Conservation (phyloP, 2,329 filamentous ascomycete species). For the Hansfordia pulvinata region DNA sequence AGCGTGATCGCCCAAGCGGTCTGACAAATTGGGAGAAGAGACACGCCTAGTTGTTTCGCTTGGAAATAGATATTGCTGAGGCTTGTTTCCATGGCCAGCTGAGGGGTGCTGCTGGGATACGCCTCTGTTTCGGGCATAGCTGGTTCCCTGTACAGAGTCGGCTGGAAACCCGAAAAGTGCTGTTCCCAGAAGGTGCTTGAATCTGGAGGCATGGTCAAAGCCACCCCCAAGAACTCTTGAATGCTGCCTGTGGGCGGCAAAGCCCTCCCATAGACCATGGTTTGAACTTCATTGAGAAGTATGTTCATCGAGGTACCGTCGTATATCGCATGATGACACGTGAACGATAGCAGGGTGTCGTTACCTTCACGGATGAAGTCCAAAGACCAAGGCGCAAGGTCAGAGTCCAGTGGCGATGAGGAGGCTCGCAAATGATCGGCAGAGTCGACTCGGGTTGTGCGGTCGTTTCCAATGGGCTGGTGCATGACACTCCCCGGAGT, state of each 20-base stretch:
- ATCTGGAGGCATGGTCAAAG: conserved; percentile 26
- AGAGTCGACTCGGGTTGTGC: conserved; percentile 24
- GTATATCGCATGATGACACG: conserved; percentile 72
- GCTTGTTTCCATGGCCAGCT: too few relatives aligned
- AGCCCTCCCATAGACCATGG: conserved; percentile 28
- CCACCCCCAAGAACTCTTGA: conserved; percentile 49
- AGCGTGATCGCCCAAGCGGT: conserved; percentile 59
- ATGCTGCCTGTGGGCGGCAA: conserved; percentile 39
- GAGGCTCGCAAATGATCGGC: too few relatives aligned
- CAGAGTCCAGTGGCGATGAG: too few relatives aligned
- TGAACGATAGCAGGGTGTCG: conserved; percentile 27
- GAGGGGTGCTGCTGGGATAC: too few relatives aligned
- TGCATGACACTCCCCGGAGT: conserved; percentile 12
- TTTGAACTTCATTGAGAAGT: conserved; percentile 59
- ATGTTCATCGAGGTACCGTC: conserved; percentile 66
- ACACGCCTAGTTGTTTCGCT: conserved; percentile 39
- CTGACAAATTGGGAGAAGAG: conserved; percentile 56
- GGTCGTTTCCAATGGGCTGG: conserved; percentile 7
- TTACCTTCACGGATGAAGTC: conserved; percentile 24
- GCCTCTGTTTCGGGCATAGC: not conserved
- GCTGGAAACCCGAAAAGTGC: conserved; percentile 36
- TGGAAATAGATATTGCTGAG: conserved; percentile 36
- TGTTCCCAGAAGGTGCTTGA: conserved; percentile 53
- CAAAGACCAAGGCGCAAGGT: conserved; percentile 29
- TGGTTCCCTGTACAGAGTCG: conserved; percentile 7